Conservation (phyloP, 2,329 filamentous ascomycete genomes). For the Mycosphaerella sp. region DNA sequence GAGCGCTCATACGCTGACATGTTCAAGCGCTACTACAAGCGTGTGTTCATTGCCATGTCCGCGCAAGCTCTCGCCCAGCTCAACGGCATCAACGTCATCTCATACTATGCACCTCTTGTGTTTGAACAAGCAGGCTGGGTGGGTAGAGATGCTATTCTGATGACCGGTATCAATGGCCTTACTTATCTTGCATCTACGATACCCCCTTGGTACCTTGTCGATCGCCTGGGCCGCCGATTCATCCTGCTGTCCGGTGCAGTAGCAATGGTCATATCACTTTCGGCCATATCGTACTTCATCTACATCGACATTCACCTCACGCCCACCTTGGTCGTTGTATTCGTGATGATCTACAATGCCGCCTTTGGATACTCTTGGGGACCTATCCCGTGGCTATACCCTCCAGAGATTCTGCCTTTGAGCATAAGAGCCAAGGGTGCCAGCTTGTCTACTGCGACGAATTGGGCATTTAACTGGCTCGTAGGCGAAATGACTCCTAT, state of each 20-base stretch:
- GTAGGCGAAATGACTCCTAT: conserved; percentile 94
- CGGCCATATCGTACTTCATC: conserved; percentile 90
- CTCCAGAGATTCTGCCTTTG: conserved; percentile 94
- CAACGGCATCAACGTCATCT: conserved; percentile 99
- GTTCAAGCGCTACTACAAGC: conserved; percentile 86
- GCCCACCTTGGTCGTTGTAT: conserved; percentile 78
- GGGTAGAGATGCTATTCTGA: conserved; percentile 83
- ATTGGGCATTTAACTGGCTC: conserved; percentile 98
- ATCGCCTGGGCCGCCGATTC: conserved; percentile 79
- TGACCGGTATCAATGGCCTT: conserved; percentile 93
- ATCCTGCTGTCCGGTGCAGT: conserved; percentile 87
- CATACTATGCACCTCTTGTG: conserved; percentile 93
- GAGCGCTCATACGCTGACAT: conserved; percentile 88
- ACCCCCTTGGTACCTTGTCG: conserved; percentile 94
- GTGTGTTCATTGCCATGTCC: conserved; percentile 98
- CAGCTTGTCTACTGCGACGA: conserved; percentile 89
- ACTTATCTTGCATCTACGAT: conserved; percentile 89
- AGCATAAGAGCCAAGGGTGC: conserved; percentile 97
- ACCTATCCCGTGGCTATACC: conserved; percentile 96
- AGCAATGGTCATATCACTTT: conserved; percentile 82
- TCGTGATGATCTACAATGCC: conserved; percentile 98
- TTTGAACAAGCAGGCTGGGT: conserved; percentile 97
- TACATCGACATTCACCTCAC: conserved; percentile 76
- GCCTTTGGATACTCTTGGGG: conserved; percentile 98
- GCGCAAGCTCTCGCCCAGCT: conserved; percentile 92